Conservation (phyloP, 352 stramenopile species). For the Elongisporangium prolatum region DNA sequence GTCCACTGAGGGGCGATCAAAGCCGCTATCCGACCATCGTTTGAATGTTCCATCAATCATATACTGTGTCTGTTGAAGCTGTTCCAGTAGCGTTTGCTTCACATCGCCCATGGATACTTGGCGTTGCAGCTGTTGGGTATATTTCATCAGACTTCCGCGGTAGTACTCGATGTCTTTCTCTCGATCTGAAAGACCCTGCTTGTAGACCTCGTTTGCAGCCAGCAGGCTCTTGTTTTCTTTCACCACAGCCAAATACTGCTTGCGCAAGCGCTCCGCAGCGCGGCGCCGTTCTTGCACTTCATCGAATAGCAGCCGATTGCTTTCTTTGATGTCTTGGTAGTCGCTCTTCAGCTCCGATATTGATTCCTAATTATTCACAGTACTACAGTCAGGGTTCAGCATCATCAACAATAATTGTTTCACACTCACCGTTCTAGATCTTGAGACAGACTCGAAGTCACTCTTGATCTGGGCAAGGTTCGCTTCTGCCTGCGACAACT, state of each 20-base stretch:
- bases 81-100: conserved; percentile 67
- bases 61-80: conserved; percentile 72
- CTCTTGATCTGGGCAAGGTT: conserved; percentile 22
- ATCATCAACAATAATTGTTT: not conserved
- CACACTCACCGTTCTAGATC: not conserved
- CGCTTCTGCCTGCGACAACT: conserved; percentile 23
- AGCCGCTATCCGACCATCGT: conserved; percentile 55
- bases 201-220: conserved; percentile 59
- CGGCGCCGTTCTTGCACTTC: conserved; percentile 54
- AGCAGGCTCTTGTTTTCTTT: conserved; percentile 66
- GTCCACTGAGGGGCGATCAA: conserved; percentile 16
- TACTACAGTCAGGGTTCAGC: not conserved
- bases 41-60: conserved; percentile 79
- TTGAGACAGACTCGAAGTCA: conserved; percentile 23
- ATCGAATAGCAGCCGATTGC: conserved; percentile 53
- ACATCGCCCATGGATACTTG: conserved; percentile 54
- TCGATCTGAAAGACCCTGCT: conserved; percentile 46
- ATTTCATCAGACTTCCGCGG: conserved; percentile 38
- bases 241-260: conserved; percentile 50
- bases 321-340: conserved; percentile 50
- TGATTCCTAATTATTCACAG: not conserved
- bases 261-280: conserved; percentile 44
- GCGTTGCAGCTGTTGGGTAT: conserved; percentile 46
- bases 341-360: conserved; percentile 24
- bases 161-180: conserved; percentile 70